These are phyloP conservation scores for Fraxinus sp. DNA, from an alignment of 305 asterid species.

Conservation along the genomic window DNA sequence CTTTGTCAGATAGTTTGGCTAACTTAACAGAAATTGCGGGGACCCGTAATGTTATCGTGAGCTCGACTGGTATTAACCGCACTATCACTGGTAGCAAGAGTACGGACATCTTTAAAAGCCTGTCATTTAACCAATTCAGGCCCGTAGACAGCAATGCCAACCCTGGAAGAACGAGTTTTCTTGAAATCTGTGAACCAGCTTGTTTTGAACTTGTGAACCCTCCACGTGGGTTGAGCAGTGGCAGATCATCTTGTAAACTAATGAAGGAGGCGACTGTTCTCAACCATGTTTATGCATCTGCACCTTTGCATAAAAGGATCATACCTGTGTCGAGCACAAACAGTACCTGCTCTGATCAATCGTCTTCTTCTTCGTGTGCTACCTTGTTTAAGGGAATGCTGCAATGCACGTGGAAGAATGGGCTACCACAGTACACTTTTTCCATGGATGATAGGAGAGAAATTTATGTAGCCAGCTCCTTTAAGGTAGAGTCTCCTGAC, in stretches of 20 bases:
- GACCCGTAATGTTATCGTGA: slow-evolving; percentile 22
- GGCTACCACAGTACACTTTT: slow-evolving; percentile 43
- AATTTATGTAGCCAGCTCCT: slow-evolving; percentile 50
- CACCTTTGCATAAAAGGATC: slow-evolving; percentile 8
- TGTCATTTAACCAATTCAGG: slow-evolving; percentile 50
- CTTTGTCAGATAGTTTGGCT: slow-evolving; percentile 33
- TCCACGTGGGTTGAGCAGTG: slow-evolving; percentile 26
- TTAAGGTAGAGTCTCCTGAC: slow-evolving; percentile 45
- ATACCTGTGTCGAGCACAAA: slow-evolving; percentile 63
- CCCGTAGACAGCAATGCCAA: slow-evolving; percentile 28
- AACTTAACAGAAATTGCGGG: slow-evolving; percentile 33
- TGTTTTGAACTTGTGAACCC: slow-evolving; percentile 33
- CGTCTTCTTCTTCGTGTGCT: slow-evolving; percentile 44
- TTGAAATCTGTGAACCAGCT: slow-evolving; percentile 26
- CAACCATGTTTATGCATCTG: slow-evolving; percentile 25
- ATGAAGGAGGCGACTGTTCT: slow-evolving; percentile 39
- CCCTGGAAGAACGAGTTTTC: slow-evolving; percentile 28
- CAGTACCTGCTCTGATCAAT: slow-evolving; percentile 60
- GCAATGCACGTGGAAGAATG: slow-evolving; percentile 11
- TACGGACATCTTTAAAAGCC: slow-evolving; percentile 75
- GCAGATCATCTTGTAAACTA: slow-evolving; percentile 27
- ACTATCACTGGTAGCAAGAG: slow-evolving; percentile 58
- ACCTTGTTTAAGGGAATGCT: slow-evolving; percentile 20
- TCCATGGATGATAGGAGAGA: slow-evolving; percentile 64
- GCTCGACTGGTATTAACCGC: slow-evolving; percentile 40